phyloP scores from a whole-genome alignment of 2,329 filamentous ascomycete genomes.

The Colletotrichum tropicale region DNA sequence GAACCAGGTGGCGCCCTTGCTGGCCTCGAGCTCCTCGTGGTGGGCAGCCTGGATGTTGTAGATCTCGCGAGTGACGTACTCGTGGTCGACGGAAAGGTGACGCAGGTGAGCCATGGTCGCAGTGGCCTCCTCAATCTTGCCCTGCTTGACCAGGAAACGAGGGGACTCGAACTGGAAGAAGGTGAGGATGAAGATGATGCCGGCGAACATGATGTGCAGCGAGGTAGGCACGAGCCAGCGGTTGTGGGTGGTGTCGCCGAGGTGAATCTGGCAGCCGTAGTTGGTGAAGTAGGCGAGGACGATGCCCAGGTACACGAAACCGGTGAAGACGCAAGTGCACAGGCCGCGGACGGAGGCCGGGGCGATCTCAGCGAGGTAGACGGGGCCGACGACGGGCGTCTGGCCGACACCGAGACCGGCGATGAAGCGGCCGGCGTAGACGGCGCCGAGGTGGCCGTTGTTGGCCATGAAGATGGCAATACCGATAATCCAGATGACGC shows the following conservation, averaged over 20 bases:
- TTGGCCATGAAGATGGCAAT: slow-evolving; percentile 64
- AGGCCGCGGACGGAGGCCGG: slow-evolving; percentile 73
- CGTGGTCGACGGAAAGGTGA: slow-evolving; percentile 61
- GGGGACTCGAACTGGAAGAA: slow-evolving; percentile 75
- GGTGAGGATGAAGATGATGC: slow-evolving; percentile 71
- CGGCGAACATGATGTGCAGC: slow-evolving; percentile 79
- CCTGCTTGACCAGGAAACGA: slow-evolving; percentile 71
- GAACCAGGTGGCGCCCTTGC: slow-evolving; percentile 65
- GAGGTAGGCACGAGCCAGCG: slow-evolving; percentile 73
- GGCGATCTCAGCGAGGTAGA: slow-evolving; percentile 76
- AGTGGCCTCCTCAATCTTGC: slow-evolving; percentile 63
- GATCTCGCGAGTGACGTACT: slow-evolving; percentile 67
- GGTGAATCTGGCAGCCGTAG: slow-evolving; percentile 60
- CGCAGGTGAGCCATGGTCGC: slow-evolving; percentile 62
- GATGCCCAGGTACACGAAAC: slow-evolving; percentile 74
- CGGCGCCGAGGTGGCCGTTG: slow-evolving; percentile 56
- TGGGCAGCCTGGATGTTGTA: slow-evolving; percentile 68
- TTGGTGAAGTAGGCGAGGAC: slow-evolving; percentile 81
- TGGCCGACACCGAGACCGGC: slow-evolving; percentile 70
- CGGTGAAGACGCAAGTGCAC: slow-evolving; percentile 64
- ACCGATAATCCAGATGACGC: slow-evolving; percentile 60
- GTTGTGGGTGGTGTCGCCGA: slow-evolving; percentile 48
- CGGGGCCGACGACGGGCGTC: slow-evolving; percentile 70
- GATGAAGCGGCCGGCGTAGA: slow-evolving; percentile 71
- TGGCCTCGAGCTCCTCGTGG: slow-evolving; percentile 75